Base-by-base conservation (phyloP, 805 yeast genomes). In the Yamadazyma laniorum region DNA sequence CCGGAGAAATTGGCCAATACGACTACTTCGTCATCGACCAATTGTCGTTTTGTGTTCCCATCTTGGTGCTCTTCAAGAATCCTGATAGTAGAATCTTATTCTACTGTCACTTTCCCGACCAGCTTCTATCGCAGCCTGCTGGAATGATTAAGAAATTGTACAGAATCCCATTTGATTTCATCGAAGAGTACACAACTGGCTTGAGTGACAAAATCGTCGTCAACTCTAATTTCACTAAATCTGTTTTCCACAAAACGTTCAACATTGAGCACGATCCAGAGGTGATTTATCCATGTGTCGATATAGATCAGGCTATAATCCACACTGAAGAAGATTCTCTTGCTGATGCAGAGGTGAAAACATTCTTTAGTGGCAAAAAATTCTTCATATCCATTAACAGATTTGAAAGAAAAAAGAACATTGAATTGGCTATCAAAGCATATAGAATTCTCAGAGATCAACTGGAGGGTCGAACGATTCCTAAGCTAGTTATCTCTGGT, bases 51-150 rank as follows among this genome's bases (percentile, higher is more conserved):
- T 80, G 95, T 48, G 67, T 88, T 4, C 98, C 98, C 5, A 47
- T 90, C 12, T 50, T 93, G 15, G 79, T 53, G 47, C 56, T 61
- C 43, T 76, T 59, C 56, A 69, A 64, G 45, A 45, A 37, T 39
- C 59, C 49, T 1, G 38, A 61, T 6, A 58, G 83, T 2, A 76
- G 77, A 35, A 72, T 85, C 3, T 62, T 93, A 35, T 93, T 91
- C 56, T 93, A 93, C 60, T 90, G 99, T 53, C 99, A 93, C 65
- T 91, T 91, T 59, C 99, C 99, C 0, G 99, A 93, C 59, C 83
- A 84, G 54, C 67, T 83, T 34, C 65, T 91, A 29, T 82, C 96
- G 0, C 42, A 45, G 28, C 81, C 82, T 37, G 65, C 72, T 3
- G 65, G 81, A 2, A 18, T 71, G 1, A 18, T 83, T 6, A 82